These are phyloP conservation scores for Ascosphaera acerosa DNA, from an alignment of 2,329 filamentous ascomycete species.

Conservation along the genomic window DNA sequence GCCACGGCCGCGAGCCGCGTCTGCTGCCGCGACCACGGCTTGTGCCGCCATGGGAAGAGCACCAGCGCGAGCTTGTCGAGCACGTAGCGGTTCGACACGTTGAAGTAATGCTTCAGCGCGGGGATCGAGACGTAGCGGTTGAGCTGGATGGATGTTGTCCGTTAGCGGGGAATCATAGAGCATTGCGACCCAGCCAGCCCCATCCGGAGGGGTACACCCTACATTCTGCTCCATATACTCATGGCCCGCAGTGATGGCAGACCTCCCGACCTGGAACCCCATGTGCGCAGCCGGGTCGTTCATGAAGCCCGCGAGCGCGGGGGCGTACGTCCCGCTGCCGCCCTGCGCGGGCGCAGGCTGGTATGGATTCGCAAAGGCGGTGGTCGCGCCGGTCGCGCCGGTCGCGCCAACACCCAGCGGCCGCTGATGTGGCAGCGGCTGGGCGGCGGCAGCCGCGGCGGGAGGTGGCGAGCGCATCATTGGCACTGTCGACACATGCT, in stretches of 20 bases:
- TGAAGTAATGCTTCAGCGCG: conserved; percentile 95
- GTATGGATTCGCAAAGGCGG: conserved; percentile 28
- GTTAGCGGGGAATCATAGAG: too few species aligned
- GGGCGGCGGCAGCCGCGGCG: conserved; percentile 47
- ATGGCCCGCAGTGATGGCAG: conserved; percentile 70
- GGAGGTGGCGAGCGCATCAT: conserved; percentile 90
- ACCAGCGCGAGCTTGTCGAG: conserved; percentile 80
- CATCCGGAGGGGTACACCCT: conserved; percentile 11
- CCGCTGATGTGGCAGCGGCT: too few species aligned
- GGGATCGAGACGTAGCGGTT: conserved; percentile 75
- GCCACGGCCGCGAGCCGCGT: conserved; percentile 22
- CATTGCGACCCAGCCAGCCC: too few species aligned
- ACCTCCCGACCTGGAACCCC: conserved; percentile 82
- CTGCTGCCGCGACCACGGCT: conserved; percentile 88
- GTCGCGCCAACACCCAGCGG: too few species aligned
- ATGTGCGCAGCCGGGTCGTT: conserved; percentile 88
- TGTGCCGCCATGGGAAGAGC: conserved; percentile 91
- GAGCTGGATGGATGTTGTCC: conserved; percentile 30
- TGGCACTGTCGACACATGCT: conserved; percentile 94
- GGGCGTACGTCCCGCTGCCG: conserved; percentile 18
- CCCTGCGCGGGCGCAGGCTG: conserved; percentile 20
- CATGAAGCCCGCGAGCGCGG: conserved; percentile 74
- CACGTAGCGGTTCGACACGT: conserved; percentile 94
- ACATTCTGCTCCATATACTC: conserved; percentile 94
- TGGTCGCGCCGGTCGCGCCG: conserved; percentile 13